phyloP scores from a whole-genome alignment of 2,329 filamentous ascomycete genomes.

The Macrophomina tecta region DNA sequence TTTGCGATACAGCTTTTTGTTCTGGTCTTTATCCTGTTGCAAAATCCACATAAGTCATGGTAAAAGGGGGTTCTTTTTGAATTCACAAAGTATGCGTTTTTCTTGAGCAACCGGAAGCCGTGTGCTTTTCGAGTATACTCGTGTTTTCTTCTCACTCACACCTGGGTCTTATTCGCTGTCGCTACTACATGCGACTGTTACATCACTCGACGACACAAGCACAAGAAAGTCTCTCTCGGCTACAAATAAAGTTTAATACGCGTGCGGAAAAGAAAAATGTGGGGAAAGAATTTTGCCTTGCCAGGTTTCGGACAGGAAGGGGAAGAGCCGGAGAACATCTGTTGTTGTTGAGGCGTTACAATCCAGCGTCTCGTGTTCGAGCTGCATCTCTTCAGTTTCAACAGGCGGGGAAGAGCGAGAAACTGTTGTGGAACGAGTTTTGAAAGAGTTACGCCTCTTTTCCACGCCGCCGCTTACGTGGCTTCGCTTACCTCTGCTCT shows the following conservation, averaged over 20 bases:
- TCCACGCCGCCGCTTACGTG: not conserved
- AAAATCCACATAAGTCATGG: conserved; percentile 8
- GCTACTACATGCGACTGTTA: not conserved
- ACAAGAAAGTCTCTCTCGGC: not conserved
- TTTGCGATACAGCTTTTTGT: conserved; percentile 6
- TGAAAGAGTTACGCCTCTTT: not conserved
- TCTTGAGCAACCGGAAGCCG: not conserved
- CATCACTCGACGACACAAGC: not conserved
- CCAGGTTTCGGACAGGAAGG: not conserved
- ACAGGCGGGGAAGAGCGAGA: not conserved
- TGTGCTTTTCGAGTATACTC: not conserved
- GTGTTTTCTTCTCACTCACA: not conserved
- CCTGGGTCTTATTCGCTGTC: not conserved
- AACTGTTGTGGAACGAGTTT: not conserved
- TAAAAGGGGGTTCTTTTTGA: conserved; percentile 7
- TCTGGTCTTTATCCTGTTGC: not conserved
- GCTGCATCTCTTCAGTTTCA: conserved; percentile 6
- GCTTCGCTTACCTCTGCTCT: not conserved
- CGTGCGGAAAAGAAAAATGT: not conserved
- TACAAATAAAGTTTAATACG: conserved; percentile 22
- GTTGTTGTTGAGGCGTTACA: not conserved
- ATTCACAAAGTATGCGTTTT: not conserved
- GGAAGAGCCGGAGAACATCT: not conserved
- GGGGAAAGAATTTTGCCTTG: not conserved
- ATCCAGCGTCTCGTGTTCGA: conserved; percentile 4